Evolutionary conservation across 1,284 basidiomycete species (phyloP), one percentile per base, ranked within the genome.

Genomic region (Cystobasidium sp.): DNA sequence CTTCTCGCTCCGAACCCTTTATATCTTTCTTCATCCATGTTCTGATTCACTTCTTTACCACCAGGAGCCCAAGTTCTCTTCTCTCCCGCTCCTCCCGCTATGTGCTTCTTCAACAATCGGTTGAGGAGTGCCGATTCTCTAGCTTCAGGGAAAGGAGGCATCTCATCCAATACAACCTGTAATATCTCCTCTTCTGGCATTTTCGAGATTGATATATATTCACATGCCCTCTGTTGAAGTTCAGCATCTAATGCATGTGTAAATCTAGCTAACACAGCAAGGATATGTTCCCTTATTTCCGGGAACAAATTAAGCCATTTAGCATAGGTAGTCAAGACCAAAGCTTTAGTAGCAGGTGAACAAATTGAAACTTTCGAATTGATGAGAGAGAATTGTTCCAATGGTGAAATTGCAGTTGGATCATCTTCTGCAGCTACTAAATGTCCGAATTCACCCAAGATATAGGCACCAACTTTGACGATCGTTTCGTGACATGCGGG

Each of bases 301-400:
- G 97, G 97, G 84, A 99, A 99, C 68, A 99, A 90, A 82, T 99
- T 99, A 76, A 97, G 92, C 96, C 94, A 97, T 86, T 99, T 99
- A 85, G 98, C 90, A 82, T 99, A 99, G 0, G 97, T 97, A 7
- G 96, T 96, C 16, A 99, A 85, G 31, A 99, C 87, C 56, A 99
- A 86, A 0, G 95, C 92, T 41, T 96, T 89, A 6, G 97, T 99
- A 39, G 94, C 86, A 1, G 95, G 93, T 51, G 93, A 88, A 82
- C 96, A 97, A 80, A 94, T 92, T 81, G 96, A 94, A 39, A 95
- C 95, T 82, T 98, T 97, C 5, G 93, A 90, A 83, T 99, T 96
- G 6, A 99, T 84, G 4, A 92, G 86, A 78, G 94, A 92, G 83
- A 99, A 97, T 80, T 99, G 97, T 82, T 98, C 95, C 76, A 91